phyloP scores from a whole-genome alignment of 148 eudicot species.

The Spergularia bocconei region DNA sequence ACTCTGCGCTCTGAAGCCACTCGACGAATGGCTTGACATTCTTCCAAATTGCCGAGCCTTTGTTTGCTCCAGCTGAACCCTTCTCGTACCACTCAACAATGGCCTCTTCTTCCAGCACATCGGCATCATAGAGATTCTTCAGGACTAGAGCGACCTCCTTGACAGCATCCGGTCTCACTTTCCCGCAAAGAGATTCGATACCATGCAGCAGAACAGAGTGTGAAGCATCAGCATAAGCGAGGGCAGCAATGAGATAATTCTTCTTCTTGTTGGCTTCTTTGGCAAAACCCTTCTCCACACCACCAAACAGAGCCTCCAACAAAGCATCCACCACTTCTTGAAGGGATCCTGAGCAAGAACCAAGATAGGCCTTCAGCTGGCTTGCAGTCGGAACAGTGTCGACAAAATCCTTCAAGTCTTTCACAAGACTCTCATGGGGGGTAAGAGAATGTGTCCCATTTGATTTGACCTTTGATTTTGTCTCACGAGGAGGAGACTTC shows the following conservation, averaged over 20 bases:
- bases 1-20: slow-evolving; percentile 93
- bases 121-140: slow-evolving; percentile 64
- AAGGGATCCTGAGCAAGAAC: slow-evolving; percentile 36
- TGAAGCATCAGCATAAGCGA: slow-evolving; percentile 46
- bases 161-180: slow-evolving; percentile 48
- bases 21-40: slow-evolving; percentile 70
- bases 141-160: slow-evolving; percentile 69
- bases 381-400: slow-evolving; percentile 42
- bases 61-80: slow-evolving; percentile 48
- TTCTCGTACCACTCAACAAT: slow-evolving; percentile 58
- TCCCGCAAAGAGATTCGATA: slow-evolving; percentile 53
- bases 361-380: slow-evolving; percentile 47
- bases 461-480: slow-evolving; percentile 25
- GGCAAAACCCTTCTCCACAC: slow-evolving; percentile 50
- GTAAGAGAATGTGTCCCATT: slow-evolving; percentile 19
- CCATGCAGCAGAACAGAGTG: slow-evolving; percentile 49
- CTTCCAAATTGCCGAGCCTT: slow-evolving; percentile 58
- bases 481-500: slow-evolving; percentile 40
- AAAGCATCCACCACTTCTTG: slow-evolving; percentile 54
- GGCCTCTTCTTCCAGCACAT: slow-evolving; percentile 63
- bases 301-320: slow-evolving; percentile 55
- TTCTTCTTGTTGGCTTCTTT: slow-evolving; percentile 56
- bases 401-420: slow-evolving; percentile 42
- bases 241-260: slow-evolving; percentile 41
- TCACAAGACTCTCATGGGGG: slow-evolving; percentile 35